Evolutionary conservation across 1,284 basidiomycete species (phyloP).

Genomic region (Bjerkandera adusta): DNA sequence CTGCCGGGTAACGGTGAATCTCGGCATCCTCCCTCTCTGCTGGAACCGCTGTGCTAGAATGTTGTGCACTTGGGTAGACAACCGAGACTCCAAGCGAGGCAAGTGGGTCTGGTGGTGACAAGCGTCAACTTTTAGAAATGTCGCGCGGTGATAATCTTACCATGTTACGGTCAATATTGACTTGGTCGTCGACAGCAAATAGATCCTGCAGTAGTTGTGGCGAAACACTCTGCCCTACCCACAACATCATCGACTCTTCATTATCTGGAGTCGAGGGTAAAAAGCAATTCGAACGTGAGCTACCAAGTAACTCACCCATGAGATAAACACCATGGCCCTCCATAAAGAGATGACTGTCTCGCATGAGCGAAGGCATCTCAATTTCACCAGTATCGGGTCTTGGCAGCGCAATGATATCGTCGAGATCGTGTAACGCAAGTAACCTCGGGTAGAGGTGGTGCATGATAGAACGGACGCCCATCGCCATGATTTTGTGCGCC

Average conservation of each 20-base stretch:
- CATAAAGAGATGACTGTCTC: slow-evolving; percentile 88
- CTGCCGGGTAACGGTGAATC: slow-evolving; percentile 84
- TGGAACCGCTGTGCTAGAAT: slow-evolving; percentile 72
- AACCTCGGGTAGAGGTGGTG: slow-evolving; percentile 88
- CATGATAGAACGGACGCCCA: slow-evolving; percentile 70
- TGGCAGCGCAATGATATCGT: slow-evolving; percentile 71
- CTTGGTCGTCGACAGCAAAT: slow-evolving; percentile 81
- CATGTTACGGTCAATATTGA: slow-evolving; percentile 71
- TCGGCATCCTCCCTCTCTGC: slow-evolving; percentile 61
- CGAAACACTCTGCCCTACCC: slow-evolving; percentile 85
- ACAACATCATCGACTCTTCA: slow-evolving; percentile 87
- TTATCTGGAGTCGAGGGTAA: slow-evolving; percentile 63
- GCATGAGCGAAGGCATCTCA: slow-evolving; percentile 78
- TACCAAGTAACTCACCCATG: slow-evolving; percentile 57
- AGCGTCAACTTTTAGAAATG: slow-evolving; percentile 1
- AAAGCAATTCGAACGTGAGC: neutral
- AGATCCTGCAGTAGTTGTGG: slow-evolving; percentile 84
- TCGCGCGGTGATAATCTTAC: slow-evolving; percentile 44
- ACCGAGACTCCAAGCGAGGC: slow-evolving; percentile 70
- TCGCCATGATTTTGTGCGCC: slow-evolving; percentile 73
- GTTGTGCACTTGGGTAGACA: slow-evolving; percentile 86
- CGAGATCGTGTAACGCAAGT: slow-evolving; percentile 86
- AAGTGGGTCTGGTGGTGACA: slow-evolving; percentile 53
- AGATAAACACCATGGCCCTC: slow-evolving; percentile 89
- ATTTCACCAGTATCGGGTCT: slow-evolving; percentile 58